Conservation (phyloP, 352 stramenopile species). For the Lagenidium giganteum region DNA sequence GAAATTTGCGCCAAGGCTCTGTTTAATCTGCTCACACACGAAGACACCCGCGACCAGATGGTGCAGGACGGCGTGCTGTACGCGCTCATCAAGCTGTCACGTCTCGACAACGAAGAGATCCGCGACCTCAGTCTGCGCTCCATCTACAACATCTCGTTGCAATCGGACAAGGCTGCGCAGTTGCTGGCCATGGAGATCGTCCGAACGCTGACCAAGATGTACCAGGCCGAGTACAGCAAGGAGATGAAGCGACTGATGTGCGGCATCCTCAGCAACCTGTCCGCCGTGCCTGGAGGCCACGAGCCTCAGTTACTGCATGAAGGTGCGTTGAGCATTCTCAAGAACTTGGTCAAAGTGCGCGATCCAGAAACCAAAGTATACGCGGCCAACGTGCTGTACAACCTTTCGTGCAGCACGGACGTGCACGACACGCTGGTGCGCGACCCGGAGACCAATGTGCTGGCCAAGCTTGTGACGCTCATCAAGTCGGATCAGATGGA, state of each 20-base stretch:
- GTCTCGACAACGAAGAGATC: conserved; percentile 56
- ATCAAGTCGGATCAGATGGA: conserved; percentile 57
- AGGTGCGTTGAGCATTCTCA: conserved; percentile 17
- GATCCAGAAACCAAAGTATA: conserved; percentile 24
- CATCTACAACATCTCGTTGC: conserved; percentile 63
- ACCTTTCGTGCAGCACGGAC: conserved; percentile 12
- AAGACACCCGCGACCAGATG: conserved; percentile 54
- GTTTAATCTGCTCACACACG: conserved; percentile 73
- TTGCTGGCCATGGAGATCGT: conserved; percentile 68
- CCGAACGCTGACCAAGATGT: conserved; percentile 50
- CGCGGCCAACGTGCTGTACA: conserved; percentile 25
- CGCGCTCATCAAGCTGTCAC: conserved; percentile 63
- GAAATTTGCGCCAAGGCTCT: conserved; percentile 62
- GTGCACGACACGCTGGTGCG: conserved; percentile 44
- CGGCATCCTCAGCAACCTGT: conserved; percentile 60
- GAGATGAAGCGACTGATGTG: conserved; percentile 55
- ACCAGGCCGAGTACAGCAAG: conserved; percentile 46
- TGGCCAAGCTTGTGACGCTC: conserved; percentile 49
- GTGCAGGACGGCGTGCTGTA: conserved; percentile 58
- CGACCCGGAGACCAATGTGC: conserved; percentile 60
- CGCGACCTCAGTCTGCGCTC: conserved; percentile 47
- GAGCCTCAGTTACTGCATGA: conserved; percentile 49
- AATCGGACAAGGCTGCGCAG: conserved; percentile 25
- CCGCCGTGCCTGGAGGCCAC: conserved; percentile 18
- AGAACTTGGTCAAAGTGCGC: conserved; percentile 18